Evolutionary conservation across 345 rosid genomes (phyloP), one percentile per base, ranked within the genome.

Genomic region (Cochlearia excelsa): DNA sequence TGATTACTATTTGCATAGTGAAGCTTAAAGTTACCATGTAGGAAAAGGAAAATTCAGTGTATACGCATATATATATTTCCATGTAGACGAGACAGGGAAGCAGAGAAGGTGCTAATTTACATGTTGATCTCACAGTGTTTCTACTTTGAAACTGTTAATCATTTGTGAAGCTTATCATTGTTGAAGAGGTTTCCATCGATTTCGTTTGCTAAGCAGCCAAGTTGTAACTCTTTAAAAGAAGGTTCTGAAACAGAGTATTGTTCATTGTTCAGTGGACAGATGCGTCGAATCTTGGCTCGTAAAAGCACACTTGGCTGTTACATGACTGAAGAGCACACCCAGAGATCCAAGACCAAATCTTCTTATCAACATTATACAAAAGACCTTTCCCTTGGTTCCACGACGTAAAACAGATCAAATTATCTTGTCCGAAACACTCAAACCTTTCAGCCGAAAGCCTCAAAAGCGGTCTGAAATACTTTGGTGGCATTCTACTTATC

Each of bases 361-460:
- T 92, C 79, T 86, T 91, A 73, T 88, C 95, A 61, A 88, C 88
- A 75, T 92, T 93, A 29, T 84, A 92, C 6, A 92, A 68, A 57
- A 92, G 96, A 39, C 98, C 85, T 61, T 84, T 92, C 43, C 98
- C 93, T 67, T 86, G 98, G 73, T 92, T 92, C 96, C 98, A 86
- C n/a, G 95, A 92, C 28, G 98, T 92, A 66, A 92, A 92, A 66
- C 96, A 88, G 29, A 92, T 88, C 72, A 86, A 80, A 55, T 92
- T 92, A 65, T 92, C 98, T 81, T 92, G 96, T 42, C 96, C 96
- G 74, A 88, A 84, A 79, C 98, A 92, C 78, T 92, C 95, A 51
- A 92, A 92, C 48, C 93, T 84, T 79, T 92, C 98, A 39, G 98
- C 98, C 6, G 98, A 92, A 64, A 92, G 75, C 70, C 95, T 83